Evolutionary conservation across 2,329 filamentous ascomycete species (phyloP).

Genomic region (Phyllosticta citribraziliensis): DNA sequence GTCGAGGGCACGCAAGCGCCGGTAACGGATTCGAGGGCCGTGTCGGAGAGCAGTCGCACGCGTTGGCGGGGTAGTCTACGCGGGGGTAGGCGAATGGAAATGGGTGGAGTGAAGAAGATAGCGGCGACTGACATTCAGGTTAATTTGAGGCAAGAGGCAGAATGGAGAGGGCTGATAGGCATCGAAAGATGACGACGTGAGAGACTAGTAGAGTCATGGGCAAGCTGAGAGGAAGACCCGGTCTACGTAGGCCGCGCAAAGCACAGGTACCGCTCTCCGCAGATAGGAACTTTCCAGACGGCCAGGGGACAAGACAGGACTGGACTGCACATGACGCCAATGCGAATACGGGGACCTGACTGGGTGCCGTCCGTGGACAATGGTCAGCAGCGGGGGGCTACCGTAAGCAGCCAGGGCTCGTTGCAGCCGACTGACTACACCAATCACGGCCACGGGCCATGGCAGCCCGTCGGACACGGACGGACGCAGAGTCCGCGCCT

Average conservation of each 20-base stretch:
- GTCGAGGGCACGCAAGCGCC: neutral
- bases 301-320: neutral
- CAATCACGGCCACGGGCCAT: neutral
- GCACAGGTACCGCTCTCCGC: neutral
- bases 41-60: neutral
- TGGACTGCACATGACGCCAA: too few relatives aligned
- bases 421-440: neutral
- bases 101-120: neutral
- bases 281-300: neutral
- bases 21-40: neutral
- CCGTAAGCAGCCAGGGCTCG: neutral
- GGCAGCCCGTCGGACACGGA: neutral
- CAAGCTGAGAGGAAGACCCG: neutral
- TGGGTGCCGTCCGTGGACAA: neutral
- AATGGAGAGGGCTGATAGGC: neutral
- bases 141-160: neutral
- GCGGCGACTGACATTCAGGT: neutral
- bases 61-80: neutral
- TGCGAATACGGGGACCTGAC: too few relatives aligned
- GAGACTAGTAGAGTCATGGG: neutral
- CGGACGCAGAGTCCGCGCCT: neutral
- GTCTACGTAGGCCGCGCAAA: neutral
- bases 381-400: neutral
- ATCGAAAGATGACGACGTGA: neutral
- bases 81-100: neutral